These are phyloP conservation scores for Mortierella sp. DNA, from an alignment of 371 early-diverging fungal species.

Conservation along the genomic window DNA sequence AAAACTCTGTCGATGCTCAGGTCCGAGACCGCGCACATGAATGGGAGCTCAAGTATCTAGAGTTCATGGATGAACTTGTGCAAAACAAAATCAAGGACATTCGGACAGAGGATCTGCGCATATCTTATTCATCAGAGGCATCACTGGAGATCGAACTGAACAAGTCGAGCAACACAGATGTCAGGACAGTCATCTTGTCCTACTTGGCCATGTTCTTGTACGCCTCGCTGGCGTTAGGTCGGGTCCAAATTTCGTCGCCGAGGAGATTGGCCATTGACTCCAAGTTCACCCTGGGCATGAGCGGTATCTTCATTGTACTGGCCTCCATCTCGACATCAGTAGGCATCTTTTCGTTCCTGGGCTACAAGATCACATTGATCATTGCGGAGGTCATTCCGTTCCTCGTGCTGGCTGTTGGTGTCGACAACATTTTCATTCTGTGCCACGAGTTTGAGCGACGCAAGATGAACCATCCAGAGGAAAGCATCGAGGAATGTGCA, in stretches of 20 bases:
- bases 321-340: slow-evolving; percentile 76
- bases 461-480: slow-evolving; percentile 58
- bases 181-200: slow-evolving; percentile 68
- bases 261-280: slow-evolving; percentile 72
- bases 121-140: slow-evolving; percentile 78
- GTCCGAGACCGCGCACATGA: slow-evolving; percentile 61
- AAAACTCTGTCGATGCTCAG: slow-evolving; percentile 64
- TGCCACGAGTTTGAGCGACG: slow-evolving; percentile 75
- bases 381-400: slow-evolving; percentile 87
- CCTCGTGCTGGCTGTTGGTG: slow-evolving; percentile 82
- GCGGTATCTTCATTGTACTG: slow-evolving; percentile 78
- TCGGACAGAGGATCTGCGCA: slow-evolving; percentile 56
- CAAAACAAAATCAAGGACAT: slow-evolving; percentile 48
- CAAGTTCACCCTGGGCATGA: slow-evolving; percentile 73
- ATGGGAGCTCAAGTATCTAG: slow-evolving; percentile 70
- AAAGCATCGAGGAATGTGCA: slow-evolving; percentile 62
- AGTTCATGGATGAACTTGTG: slow-evolving; percentile 55
- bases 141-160: slow-evolving; percentile 77
- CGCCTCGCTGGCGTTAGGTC: slow-evolving; percentile 75
- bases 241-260: slow-evolving; percentile 47
- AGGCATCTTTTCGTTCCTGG: slow-evolving; percentile 74
- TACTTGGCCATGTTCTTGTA: slow-evolving; percentile 83
- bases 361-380: slow-evolving; percentile 76
- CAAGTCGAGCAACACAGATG: slow-evolving; percentile 75
- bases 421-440: slow-evolving; percentile 84